Evolutionary conservation across 2,329 filamentous ascomycete species (phyloP), one percentile per base, ranked within the genome.

Genomic region (Pseudogymnoascus sp.): DNA sequence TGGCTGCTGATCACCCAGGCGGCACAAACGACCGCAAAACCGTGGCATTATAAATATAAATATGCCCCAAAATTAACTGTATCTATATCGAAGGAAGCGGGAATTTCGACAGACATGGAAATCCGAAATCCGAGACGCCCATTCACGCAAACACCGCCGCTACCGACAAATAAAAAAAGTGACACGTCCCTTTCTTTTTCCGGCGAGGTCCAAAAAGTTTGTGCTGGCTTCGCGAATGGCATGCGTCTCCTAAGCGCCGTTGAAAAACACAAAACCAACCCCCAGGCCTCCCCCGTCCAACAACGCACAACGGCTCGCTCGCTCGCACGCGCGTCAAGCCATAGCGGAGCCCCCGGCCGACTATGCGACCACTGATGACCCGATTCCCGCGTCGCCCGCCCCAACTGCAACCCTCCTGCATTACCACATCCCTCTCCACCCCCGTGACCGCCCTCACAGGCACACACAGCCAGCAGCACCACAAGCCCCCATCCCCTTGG

Each of bases 231-330:
- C 44, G 44, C 44, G 44, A 53, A 53, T 53, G 44, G 8, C 5
- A 53, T 28, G 44, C 44, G 44, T 53, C 23, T 53, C 23, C 44
- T 53, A 53, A 53, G 44, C 44, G 44, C 44, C 44, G 23, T 53
- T 53, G 44, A 46, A 53, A 53, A 23, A 25, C 44, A 53, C 42
- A 46, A 46, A 53, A 16, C 23, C 23, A 14, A 31, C 44, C 44
- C 44, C 44, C 44, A 53, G 44, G 44, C 23, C 14, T 16, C n/a
- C 44, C 44, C 11, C 23, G 2, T 28, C 44, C 44, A 53, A 53
- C 44, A 53, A 53, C 23, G 23, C 44, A 53, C 44, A 53, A 53
- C 44, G 44, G 44, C 44, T 53, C 44, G 23, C 42, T 23, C 18
- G 5, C 12, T 31, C 44, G 44, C 44, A 53, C 44, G 44, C 44